Conservation (phyloP, 2,329 filamentous ascomycete species). For the Beauveria sp. region DNA sequence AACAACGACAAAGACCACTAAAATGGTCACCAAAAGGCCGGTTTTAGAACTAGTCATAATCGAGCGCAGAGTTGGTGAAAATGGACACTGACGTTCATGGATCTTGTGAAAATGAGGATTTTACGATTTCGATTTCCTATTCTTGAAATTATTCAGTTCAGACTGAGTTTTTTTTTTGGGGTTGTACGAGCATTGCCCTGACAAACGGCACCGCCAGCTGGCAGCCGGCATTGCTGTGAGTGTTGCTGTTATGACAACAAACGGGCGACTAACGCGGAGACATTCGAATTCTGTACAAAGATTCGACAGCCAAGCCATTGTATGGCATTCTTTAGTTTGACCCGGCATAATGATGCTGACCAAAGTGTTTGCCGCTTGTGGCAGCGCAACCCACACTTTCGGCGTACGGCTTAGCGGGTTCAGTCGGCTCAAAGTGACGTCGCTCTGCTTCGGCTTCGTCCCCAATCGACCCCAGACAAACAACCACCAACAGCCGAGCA, state of each 20-base stretch:
- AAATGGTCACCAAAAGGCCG: conserved; percentile 4
- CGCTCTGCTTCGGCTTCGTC: conserved; percentile 13
- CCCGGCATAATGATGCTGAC: background rate
- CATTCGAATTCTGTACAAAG: too few species aligned
- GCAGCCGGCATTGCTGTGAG: background rate
- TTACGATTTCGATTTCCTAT: too few species aligned
- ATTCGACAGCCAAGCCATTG: background rate
- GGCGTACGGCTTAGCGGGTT: conserved; percentile 19
- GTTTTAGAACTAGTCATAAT: conserved; percentile 5
- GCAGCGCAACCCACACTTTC: background rate
- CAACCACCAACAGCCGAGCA: conserved; percentile 11
- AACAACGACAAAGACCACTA: background rate
- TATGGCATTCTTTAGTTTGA: background rate
- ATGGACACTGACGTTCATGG: background rate
- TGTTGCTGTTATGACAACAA: background rate
- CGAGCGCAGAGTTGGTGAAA: background rate
- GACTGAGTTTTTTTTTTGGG: background rate
- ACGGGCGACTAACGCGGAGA: background rate
- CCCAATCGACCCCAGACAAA: conserved; percentile 6
- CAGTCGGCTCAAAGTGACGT: conserved; percentile 28
- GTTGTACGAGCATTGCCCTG: background rate
- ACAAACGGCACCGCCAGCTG: conserved; percentile 3
- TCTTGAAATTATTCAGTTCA: background rate
- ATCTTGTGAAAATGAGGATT: too few species aligned
- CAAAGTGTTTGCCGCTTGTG: background rate